phyloP scores from a whole-genome alignment of 331 rosid genomes.

The Erythrophleum ivorense region DNA sequence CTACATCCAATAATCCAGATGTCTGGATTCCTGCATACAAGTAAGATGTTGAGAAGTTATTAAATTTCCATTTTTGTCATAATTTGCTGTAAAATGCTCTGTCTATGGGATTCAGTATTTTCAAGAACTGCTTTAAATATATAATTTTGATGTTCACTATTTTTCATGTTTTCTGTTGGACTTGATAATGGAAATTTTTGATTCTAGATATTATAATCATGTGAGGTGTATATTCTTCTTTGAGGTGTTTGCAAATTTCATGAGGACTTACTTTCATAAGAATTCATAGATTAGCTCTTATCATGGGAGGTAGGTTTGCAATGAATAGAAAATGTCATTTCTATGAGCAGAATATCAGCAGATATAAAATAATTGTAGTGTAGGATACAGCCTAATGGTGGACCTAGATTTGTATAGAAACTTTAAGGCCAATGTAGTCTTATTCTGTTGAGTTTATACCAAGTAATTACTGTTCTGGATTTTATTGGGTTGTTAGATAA shows the following conservation, averaged over 20 bases:
- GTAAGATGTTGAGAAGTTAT: slow-evolving; percentile 52
- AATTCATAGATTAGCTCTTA: neutral
- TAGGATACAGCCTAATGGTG: neutral
- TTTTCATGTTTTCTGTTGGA: neutral
- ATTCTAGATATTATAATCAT: neutral
- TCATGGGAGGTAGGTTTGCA: neutral
- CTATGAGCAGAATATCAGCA: neutral
- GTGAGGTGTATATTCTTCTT: neutral
- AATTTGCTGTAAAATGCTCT: neutral
- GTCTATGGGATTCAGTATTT: neutral
- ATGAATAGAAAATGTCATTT: neutral
- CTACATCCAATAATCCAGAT: slow-evolving; percentile 95
- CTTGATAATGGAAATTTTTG: neutral
- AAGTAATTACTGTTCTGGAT: neutral
- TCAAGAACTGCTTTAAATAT: neutral
- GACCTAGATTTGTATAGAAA: neutral
- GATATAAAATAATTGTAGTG: neutral
- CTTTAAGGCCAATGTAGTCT: neutral
- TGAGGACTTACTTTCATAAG: slow-evolving; percentile 6
- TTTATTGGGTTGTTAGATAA: neutral
- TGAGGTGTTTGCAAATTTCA: neutral
- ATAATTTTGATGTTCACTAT: neutral
- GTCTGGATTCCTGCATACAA: slow-evolving; percentile 99
- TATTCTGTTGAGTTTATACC: neutral
- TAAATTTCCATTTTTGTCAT: neutral